A percentile compares a stretch with the other conserved stretches of the same genome.
phyloP scores from a whole-genome alignment of 192 early-diverging fungal genomes.

The Backusella westeae region DNA sequence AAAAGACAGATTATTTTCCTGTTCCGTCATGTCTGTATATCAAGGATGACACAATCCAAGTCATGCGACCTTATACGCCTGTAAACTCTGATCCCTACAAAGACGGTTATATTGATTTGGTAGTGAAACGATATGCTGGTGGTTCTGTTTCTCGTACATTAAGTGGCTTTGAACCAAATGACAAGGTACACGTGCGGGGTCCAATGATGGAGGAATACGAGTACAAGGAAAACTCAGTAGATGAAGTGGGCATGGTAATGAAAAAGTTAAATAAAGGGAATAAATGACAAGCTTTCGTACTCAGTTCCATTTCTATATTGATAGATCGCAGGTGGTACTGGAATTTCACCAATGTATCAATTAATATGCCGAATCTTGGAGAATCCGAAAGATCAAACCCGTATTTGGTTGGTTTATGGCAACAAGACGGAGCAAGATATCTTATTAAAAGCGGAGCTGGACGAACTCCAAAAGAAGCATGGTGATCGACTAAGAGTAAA shows the following conservation, averaged over 20 bases:
- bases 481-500: slow-evolving; percentile 41
- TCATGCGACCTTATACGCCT: slow-evolving; percentile 69
- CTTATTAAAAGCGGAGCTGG: slow-evolving; percentile 53
- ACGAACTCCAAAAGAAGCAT: slow-evolving; percentile 42
- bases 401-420: slow-evolving; percentile 50
- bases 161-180: slow-evolving; percentile 48
- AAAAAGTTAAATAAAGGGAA: slow-evolving; percentile 15
- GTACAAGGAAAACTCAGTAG: slow-evolving; percentile 37
- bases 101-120: slow-evolving; percentile 56
- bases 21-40: slow-evolving; percentile 61
- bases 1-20: slow-evolving; percentile 26
- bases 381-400: slow-evolving; percentile 42
- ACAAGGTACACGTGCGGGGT: slow-evolving; percentile 64
- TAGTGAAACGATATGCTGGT: slow-evolving; percentile 63
- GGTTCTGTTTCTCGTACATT: slow-evolving; percentile 68
- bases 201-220: slow-evolving; percentile 56
- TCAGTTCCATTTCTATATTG: not conserved
- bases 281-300: not conserved
- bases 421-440: slow-evolving; percentile 48
- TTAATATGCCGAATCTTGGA: slow-evolving; percentile 49
- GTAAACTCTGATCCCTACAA: slow-evolving; percentile 44
- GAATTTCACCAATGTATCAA: slow-evolving; percentile 73
- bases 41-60: slow-evolving; percentile 70
- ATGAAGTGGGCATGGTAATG: slow-evolving; percentile 55
- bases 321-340: slow-evolving; percentile 78